Conservation (phyloP, 2,329 filamentous ascomycete species). For the Atkinsonella texensis region DNA sequence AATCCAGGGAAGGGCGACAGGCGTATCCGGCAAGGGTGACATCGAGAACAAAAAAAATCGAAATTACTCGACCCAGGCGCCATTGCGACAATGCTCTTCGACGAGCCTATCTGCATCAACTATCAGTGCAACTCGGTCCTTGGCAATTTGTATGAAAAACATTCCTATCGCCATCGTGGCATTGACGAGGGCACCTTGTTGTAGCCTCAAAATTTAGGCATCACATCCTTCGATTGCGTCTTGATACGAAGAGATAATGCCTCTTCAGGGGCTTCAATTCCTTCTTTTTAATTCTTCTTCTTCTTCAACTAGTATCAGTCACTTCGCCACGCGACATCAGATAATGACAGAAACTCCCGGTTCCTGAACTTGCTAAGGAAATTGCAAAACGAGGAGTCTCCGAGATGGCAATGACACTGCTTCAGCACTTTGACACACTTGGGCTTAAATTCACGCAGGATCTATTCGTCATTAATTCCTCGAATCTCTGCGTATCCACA, state of each 20-base stretch:
- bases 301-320: no score
- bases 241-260: no score
- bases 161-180: background rate
- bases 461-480: slow-evolving; percentile 7
- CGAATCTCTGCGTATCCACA: slow-evolving; percentile 11
- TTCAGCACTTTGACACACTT: slow-evolving; percentile 17
- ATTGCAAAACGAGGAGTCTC: slow-evolving; percentile 21
- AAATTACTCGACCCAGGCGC: no score
- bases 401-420: slow-evolving; percentile 14
- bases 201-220: no score
- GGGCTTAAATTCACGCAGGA: slow-evolving; percentile 12
- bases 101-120: background rate
- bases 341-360: background rate
- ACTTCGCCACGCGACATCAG: background rate
- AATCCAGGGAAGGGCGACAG: no score
- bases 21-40: no score
- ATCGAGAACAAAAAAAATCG: no score
- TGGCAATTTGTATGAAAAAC: background rate
- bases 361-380: slow-evolving; percentile 31
- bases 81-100: background rate
- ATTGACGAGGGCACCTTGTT: no score
- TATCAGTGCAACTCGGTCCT: background rate
- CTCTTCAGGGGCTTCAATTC: no score
- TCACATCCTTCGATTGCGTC: no score
- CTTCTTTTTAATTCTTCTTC: no score